phyloP scores from a whole-genome alignment of 108 stramenopile species.

The Cyclotella choctawhatcheeana region DNA sequence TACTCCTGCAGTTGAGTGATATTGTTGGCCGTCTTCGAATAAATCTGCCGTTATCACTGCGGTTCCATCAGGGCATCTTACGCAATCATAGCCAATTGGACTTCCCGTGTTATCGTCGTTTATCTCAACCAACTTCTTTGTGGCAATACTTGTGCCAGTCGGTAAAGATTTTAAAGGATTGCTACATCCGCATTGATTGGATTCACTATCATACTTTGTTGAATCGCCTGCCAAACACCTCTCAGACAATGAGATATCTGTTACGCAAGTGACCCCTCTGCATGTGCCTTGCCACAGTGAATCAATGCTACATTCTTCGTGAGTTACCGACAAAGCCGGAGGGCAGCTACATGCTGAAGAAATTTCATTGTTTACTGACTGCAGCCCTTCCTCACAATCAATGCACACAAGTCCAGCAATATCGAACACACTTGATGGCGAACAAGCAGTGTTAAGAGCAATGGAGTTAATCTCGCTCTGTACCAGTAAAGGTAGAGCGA shows the following conservation, averaged over 20 bases:
- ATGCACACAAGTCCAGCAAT: slow-evolving; percentile 22
- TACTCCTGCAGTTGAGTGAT: slow-evolving; percentile 41
- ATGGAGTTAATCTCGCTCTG: not conserved
- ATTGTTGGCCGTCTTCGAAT: slow-evolving; percentile 23
- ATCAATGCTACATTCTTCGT: slow-evolving; percentile 30
- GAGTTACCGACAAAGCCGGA: slow-evolving; percentile 9
- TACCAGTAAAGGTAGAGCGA: not conserved
- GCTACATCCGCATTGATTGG: slow-evolving; percentile 29
- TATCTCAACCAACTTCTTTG: slow-evolving; percentile 38
- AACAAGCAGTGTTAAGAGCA: not conserved
- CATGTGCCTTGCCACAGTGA: slow-evolving; percentile 35
- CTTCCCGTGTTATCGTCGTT: slow-evolving; percentile 25
- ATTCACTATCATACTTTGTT: slow-evolving; percentile 14
- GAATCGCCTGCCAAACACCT: not conserved
- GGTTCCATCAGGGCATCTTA: slow-evolving; percentile 40
- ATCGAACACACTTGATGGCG: not conserved
- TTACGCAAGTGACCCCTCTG: slow-evolving; percentile 10
- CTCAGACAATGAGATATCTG: slow-evolving; percentile 26
- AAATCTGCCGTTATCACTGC: slow-evolving; percentile 36
- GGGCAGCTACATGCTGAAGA: slow-evolving; percentile 23
- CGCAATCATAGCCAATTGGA: slow-evolving; percentile 34
- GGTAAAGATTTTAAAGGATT: slow-evolving; percentile 38
- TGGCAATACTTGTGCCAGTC: slow-evolving; percentile 15
- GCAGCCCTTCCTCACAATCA: not conserved
- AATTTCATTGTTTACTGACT: not conserved